A percentile compares a stretch with the other conserved stretches of the same genome.
phyloP scores from a whole-genome alignment of 345 rosid species.

The Leavenworthia alabamica region DNA sequence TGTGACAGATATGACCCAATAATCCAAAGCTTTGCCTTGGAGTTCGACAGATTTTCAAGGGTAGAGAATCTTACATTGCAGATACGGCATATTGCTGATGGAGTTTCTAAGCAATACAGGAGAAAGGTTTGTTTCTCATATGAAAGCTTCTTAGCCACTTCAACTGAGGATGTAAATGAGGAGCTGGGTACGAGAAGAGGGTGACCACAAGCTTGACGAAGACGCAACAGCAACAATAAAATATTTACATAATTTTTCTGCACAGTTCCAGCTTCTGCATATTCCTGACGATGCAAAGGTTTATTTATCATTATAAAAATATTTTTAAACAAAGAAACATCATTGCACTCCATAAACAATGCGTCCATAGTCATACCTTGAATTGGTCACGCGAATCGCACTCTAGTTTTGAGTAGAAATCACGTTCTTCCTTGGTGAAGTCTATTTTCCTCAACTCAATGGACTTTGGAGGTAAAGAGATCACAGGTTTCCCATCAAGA shows the following conservation, averaged over 20 bases:
- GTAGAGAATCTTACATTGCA: conserved; percentile 67
- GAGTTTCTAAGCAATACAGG: conserved; percentile 53
- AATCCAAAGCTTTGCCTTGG: conserved; percentile 1
- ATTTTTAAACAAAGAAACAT: conserved; percentile 45
- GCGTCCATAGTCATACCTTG: conserved; percentile 54
- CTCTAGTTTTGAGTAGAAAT: conserved; percentile 76
- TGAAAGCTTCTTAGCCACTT: conserved; percentile 43
- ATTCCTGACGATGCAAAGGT: conserved; percentile 49
- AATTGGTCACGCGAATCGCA: conserved; percentile 74
- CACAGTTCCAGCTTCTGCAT: conserved; percentile 95
- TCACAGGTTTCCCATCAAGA: conserved; percentile 86
- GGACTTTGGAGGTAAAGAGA: conserved; percentile 68
- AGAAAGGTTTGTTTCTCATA: background rate
- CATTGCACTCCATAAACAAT: background rate
- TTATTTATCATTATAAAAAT: background rate
- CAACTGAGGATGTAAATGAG: conserved; percentile 47
- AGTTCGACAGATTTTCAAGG: background rate
- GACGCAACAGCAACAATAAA: conserved; percentile 91
- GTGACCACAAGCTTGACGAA: conserved; percentile 98
- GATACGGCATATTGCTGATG: conserved; percentile 75
- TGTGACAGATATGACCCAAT: background rate
- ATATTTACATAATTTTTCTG: conserved; percentile 91
- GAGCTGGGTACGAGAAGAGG: conserved; percentile 81
- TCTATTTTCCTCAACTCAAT: conserved; percentile 75
- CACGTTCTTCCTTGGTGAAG: conserved; percentile 79